Base-by-base conservation (phyloP, 345 rosid species). In the Sisymbrium irio region DNA sequence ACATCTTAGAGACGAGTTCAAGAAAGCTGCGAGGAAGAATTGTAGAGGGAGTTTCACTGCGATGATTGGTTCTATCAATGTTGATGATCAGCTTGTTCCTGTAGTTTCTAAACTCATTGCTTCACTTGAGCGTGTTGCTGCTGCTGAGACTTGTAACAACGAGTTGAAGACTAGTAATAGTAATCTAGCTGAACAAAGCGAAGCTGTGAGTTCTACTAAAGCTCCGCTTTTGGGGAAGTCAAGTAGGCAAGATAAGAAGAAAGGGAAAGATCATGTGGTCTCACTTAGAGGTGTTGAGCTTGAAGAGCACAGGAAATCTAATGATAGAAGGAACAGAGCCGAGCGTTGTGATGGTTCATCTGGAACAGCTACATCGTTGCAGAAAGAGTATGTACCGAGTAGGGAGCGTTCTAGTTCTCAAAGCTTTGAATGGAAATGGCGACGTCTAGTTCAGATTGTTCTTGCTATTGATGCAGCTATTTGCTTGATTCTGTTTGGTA, bases 391-490 rank as follows among this genome's bases (percentile, higher is more conserved):
- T 65, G 85, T 88, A 59, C 82, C 90, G n/a, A 81, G 73, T 77
- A 87, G 90, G 64, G 81, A 82, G 32, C 82, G 90, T 69, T 73
- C 96, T 28, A 70, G 71, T 62, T 65, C 93, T 37, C 89, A 85
- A 59, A 86, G 65, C 76, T 73, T 83, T 64, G 77, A 84, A 25
- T 84, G 81, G 84, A 90, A 83, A 66, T 90, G 97, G 96, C 81
- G 90, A 74, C 89, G 83, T 10, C 85, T 83, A 54, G 97, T 93
- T 28, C 79, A 80, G 71, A 82, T 89, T 57, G 82, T 93, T 79
- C 92, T 93, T 40, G 90, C 90, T 11, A 77, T 90, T 65, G 93
- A 90, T 80, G 95, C 85, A 1, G 93, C 83, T 60, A 81, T 93
- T 67, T 93, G 97, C 60, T 78, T 82, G 64, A 69, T 83, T 20